A percentile compares a stretch with the other conserved stretches of the same genome.
phyloP scores from a whole-genome alignment of 2,329 filamentous ascomycete genomes.

The Ophiostoma quercus region DNA sequence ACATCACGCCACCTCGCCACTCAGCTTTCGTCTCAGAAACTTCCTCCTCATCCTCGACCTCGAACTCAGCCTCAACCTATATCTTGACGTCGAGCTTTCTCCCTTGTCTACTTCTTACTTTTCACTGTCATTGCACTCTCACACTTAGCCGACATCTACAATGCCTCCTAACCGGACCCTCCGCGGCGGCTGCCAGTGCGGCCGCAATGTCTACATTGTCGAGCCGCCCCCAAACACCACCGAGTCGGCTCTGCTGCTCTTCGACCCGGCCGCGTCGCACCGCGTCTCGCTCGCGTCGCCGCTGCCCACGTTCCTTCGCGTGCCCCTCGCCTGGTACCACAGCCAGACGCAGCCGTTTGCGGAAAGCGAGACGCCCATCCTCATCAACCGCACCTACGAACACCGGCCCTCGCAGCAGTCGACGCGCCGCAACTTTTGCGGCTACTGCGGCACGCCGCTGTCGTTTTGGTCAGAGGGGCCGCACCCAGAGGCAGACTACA shows the following conservation, averaged over 20 bases:
- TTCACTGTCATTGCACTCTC: background rate
- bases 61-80: no score
- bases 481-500: conserved; percentile 65
- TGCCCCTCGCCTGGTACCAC: conserved; percentile 76
- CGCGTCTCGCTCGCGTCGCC: conserved; percentile 67
- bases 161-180: conserved; percentile 46
- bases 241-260: conserved; percentile 62
- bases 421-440: conserved; percentile 76
- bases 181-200: conserved; percentile 76
- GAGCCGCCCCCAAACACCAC: conserved; percentile 56
- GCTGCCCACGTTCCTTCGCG: conserved; percentile 73
- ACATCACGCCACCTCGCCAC: conserved; percentile 12
- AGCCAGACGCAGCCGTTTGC: conserved; percentile 70
- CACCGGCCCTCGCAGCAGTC: conserved; percentile 36
- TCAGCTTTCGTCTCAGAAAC: background rate
- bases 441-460: conserved; percentile 82
- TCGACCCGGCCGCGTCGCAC: conserved; percentile 64
- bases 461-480: conserved; percentile 78
- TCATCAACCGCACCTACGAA: conserved; percentile 63
- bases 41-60: background rate
- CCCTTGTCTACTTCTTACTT: background rate
- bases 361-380: conserved; percentile 65
- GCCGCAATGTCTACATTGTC: conserved; percentile 76
- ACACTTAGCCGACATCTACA: background rate
- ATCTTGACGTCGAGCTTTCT: background rate